Evolutionary conservation across 768 basidiomycete species (phyloP).

Genomic region (Pleurotus salmoneostramineus): DNA sequence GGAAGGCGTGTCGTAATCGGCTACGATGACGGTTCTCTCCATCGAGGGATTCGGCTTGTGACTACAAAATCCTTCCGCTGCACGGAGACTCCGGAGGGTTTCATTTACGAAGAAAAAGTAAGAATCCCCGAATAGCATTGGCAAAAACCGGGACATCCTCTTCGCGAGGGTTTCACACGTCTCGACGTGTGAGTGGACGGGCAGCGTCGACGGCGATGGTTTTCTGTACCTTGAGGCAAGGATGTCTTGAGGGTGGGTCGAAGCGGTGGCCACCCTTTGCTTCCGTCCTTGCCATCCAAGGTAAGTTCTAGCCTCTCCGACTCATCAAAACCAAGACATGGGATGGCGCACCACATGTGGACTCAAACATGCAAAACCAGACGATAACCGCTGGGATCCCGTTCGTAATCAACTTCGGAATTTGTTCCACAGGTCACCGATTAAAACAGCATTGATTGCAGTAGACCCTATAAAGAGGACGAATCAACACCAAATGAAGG

Average conservation of each 20-base stretch:
- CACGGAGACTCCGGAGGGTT: neutral
- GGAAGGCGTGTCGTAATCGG: neutral
- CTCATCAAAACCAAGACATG: too few species aligned
- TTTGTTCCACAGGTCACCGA: neutral
- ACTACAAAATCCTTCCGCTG: neutral
- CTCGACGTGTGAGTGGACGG: neutral
- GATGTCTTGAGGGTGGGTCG: neutral
- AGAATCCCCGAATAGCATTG: neutral
- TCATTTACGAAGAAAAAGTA: neutral
- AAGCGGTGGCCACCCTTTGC: neutral
- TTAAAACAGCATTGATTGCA: neutral
- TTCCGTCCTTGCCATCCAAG: neutral
- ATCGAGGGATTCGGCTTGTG: neutral
- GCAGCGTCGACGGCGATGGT: neutral
- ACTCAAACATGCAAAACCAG: neutral
- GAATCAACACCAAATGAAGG: neutral
- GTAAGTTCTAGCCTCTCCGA: neutral
- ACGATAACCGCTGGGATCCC: neutral
- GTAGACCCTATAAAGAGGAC: slow-evolving; percentile 1
- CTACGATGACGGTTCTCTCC: neutral
- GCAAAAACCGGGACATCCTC: neutral
- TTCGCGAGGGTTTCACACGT: neutral
- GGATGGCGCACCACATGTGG: neutral
- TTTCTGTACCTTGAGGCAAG: neutral
- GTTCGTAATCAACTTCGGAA: neutral